A percentile compares a stretch with the other conserved stretches of the same genome.
Evolutionary conservation across 331 rosid species (phyloP).

Genomic region (Quercus lobata): DNA sequence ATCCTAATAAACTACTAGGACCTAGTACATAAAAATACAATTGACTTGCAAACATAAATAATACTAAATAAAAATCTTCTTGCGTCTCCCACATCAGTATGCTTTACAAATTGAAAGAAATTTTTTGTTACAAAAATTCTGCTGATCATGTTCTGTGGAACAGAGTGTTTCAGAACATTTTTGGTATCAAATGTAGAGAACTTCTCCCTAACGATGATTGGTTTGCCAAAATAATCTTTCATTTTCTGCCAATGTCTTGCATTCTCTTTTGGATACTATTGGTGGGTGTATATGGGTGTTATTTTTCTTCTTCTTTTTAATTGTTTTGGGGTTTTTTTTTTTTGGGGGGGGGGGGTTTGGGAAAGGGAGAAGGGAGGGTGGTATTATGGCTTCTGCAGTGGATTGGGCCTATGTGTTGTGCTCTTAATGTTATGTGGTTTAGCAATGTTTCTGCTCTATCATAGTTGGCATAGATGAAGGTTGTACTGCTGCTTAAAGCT

Average conservation of each 20-base stretch:
- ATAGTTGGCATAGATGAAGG: neutral
- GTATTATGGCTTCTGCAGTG: no score
- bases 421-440: neutral
- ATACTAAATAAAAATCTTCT: no score
- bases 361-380: no score
- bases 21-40: no score
- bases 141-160: neutral
- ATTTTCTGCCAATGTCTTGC: neutral
- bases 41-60: no score
- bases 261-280: neutral
- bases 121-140: neutral
- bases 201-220: neutral
- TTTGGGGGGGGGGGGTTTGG: fast-evolving
- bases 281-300: neutral
- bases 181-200: neutral
- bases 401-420: no score
- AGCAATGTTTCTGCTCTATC: neutral
- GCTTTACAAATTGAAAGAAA: neutral
- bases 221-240: neutral
- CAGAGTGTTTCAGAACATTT: neutral
- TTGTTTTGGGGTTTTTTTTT: no score
- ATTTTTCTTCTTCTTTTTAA: neutral
- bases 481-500: neutral
- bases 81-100: neutral
- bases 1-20: no score